Evolutionary conservation across 1,139 yeast species (phyloP).

Genomic region (Yamadazyma diospyri): DNA sequence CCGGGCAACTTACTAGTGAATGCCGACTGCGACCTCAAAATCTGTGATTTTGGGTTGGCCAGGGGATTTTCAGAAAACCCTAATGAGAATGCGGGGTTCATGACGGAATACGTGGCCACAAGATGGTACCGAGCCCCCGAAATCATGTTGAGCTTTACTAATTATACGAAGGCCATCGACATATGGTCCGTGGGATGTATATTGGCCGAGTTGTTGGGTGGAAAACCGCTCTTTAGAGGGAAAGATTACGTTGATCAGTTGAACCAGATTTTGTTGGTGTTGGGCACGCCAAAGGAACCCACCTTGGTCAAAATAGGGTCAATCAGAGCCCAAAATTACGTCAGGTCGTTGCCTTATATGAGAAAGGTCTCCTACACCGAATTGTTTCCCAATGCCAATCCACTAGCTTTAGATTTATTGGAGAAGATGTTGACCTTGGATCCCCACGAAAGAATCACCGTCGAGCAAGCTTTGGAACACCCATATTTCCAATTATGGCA

Average conservation of each 20-base stretch:
- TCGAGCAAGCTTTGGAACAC: conserved; percentile 83
- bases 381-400: conserved; percentile 81
- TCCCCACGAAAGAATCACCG: conserved; percentile 82
- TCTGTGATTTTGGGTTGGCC: conserved; percentile 95
- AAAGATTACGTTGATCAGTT: conserved; percentile 94
- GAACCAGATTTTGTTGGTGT: conserved; percentile 76
- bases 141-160: conserved; percentile 88
- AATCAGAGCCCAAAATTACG: conserved; percentile 87
- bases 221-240: conserved; percentile 90
- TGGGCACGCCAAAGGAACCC: conserved; percentile 89
- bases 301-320: conserved; percentile 84
- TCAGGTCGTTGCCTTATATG: conserved; percentile 79
- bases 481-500: conserved; percentile 94
- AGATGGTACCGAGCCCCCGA: conserved; percentile 99
- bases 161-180: conserved; percentile 93
- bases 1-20: conserved; percentile 92
- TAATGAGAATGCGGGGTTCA: conserved; percentile 81
- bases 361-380: conserved; percentile 73
- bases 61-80: conserved; percentile 89
- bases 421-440: conserved; percentile 83
- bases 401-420: conserved; percentile 79
- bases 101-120: conserved; percentile 97
- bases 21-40: conserved; percentile 94
- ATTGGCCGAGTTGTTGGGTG: conserved; percentile 87
- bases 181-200: conserved; percentile 98